Conservation (phyloP, 345 rosid species). For the Litchi chinensis region DNA sequence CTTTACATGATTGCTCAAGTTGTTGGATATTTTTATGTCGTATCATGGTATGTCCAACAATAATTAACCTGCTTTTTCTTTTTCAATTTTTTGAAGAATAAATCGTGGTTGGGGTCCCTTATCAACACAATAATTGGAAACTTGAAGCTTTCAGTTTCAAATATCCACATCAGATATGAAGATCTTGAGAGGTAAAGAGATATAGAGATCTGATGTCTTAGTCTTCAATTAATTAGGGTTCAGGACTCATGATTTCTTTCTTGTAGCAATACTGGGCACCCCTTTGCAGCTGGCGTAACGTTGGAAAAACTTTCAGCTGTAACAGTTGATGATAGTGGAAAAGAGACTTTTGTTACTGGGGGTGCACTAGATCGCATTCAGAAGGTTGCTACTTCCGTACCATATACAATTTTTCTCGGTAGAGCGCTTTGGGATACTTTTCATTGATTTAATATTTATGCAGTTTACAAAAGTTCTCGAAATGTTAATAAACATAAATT, state of each 20-base stretch:
- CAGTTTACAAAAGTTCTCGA: neutral
- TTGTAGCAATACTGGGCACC: constrained; percentile 87
- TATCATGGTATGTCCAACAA: neutral
- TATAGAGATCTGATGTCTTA: constrained; percentile 4
- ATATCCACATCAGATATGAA: constrained; percentile 97
- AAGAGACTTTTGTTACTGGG: constrained; percentile 87
- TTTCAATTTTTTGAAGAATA: constrained; percentile 63
- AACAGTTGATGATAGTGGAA: constrained; percentile 86
- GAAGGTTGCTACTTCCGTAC: constrained; percentile 55
- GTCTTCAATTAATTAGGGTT: constrained; percentile 10
- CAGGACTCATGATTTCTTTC: constrained; percentile 12
- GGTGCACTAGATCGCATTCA: constrained; percentile 72
- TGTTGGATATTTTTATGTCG: neutral
- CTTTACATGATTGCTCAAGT: neutral
- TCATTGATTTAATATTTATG: constrained; percentile 11
- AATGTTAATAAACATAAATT: neutral
- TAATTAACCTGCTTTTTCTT: constrained; percentile 28
- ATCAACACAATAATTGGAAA: constrained; percentile 93
- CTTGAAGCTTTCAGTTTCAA: constrained; percentile 93
- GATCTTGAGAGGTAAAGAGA: constrained; percentile 83
- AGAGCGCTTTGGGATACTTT: neutral
- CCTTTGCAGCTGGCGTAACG: constrained; percentile 85
- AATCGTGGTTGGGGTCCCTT: constrained; percentile 95
- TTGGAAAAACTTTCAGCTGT: constrained; percentile 93
- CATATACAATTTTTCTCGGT: neutral